A percentile compares a stretch with the other conserved stretches of the same genome.
phyloP scores from a whole-genome alignment of 106 monocot genomes.

The Agapanthus africanus region DNA sequence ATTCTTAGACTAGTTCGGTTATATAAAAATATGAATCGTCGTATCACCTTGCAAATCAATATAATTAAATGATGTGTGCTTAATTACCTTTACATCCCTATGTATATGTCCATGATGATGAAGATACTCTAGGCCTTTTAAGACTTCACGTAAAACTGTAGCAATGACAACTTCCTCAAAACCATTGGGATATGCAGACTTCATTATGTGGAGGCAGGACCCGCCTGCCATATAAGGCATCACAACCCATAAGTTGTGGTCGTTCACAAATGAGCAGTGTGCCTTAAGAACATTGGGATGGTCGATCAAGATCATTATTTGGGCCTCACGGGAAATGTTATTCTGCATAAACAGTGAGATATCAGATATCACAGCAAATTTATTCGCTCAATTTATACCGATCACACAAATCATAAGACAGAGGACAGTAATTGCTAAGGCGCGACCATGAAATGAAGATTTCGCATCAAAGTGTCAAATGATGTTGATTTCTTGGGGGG shows the following conservation, averaged over 20 bases:
- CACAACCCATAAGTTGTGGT: slow-evolving; percentile 71
- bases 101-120: slow-evolving; percentile 92
- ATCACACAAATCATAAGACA: background rate
- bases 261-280: slow-evolving; percentile 80
- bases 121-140: slow-evolving; percentile 84
- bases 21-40: background rate
- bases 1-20: too few species aligned
- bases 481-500: too few species aligned
- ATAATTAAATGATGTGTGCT: background rate
- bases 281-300: slow-evolving; percentile 87
- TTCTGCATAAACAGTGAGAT: slow-evolving; percentile 23
- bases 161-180: slow-evolving; percentile 80
- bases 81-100: slow-evolving; percentile 84
- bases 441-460: background rate
- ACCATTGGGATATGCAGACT: slow-evolving; percentile 68
- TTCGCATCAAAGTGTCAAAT: slow-evolving; percentile 4
- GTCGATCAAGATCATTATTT: slow-evolving; percentile 79
- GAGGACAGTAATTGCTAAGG: background rate
- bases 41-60: background rate
- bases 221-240: slow-evolving; percentile 96
- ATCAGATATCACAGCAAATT: background rate
- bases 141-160: slow-evolving; percentile 61
- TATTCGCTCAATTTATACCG: background rate
- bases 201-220: slow-evolving; percentile 87
- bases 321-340: slow-evolving; percentile 75